phyloP scores from a whole-genome alignment of 2,329 filamentous ascomycete species.

The Tolypocladium endophyticum region DNA sequence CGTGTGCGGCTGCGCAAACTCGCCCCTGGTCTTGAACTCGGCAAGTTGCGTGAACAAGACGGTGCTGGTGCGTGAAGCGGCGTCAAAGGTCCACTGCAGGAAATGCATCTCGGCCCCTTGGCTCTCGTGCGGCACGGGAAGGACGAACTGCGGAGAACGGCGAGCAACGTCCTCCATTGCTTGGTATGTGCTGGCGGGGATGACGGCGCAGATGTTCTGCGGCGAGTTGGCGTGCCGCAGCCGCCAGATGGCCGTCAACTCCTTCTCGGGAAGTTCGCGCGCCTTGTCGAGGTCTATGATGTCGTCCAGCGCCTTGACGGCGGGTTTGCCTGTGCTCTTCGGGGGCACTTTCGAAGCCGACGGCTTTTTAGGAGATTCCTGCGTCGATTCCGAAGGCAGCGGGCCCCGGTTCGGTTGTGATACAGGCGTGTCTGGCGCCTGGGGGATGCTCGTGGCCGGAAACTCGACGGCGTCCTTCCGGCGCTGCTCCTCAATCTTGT shows the following conservation, averaged over 20 bases:
- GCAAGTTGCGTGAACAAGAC: constrained; percentile 91
- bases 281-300: constrained; percentile 73
- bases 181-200: constrained; percentile 64
- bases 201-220: constrained; percentile 71
- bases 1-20: constrained; percentile 86
- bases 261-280: constrained; percentile 59
- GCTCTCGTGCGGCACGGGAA: constrained; percentile 64
- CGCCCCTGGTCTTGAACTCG: constrained; percentile 82
- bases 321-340: constrained; percentile 14
- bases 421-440: constrained; percentile 23
- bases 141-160: constrained; percentile 75
- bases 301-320: constrained; percentile 36
- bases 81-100: constrained; percentile 89
- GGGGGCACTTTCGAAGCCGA: constrained; percentile 7
- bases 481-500: constrained; percentile 66
- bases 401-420: constrained; percentile 24
- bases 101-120: constrained; percentile 88
- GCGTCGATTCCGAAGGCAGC: constrained; percentile 12
- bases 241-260: constrained; percentile 84
- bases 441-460: constrained; percentile 23
- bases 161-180: constrained; percentile 63
- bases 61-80: constrained; percentile 50
- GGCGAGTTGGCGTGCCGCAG: constrained; percentile 67
- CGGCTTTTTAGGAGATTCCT: constrained; percentile 4
- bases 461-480: constrained; percentile 51